phyloP scores from a whole-genome alignment of 108 stramenopile species.

The Nitzschia sp. region DNA sequence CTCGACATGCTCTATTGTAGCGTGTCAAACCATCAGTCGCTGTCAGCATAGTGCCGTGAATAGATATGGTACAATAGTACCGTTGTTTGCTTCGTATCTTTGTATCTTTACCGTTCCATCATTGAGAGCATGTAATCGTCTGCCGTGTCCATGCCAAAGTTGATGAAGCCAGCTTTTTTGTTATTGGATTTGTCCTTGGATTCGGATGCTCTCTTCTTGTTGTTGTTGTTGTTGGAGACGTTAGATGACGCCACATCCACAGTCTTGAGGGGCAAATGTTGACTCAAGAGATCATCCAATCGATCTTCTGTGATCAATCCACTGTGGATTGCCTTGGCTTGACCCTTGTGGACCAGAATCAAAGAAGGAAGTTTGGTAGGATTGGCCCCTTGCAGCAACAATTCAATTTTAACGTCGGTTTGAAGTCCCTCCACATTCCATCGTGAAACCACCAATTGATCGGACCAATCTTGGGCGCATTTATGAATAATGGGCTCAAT shows the following conservation, averaged over 20 bases:
- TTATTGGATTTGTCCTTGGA: not conserved
- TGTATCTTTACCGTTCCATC: not conserved
- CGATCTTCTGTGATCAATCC: conserved; percentile 47
- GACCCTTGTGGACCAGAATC: conserved; percentile 45
- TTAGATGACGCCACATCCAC: not conserved
- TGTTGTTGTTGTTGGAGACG: not conserved
- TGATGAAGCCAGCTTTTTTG: not conserved
- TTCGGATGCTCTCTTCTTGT: not conserved
- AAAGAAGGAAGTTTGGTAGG: conserved; percentile 59
- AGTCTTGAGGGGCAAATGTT: conserved; percentile 24
- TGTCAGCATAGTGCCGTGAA: too few relatives aligned
- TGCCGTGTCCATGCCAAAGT: not conserved
- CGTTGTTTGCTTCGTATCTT: too few relatives aligned
- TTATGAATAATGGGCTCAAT: conserved; percentile 58
- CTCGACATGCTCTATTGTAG: too few relatives aligned
- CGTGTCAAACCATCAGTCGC: too few relatives aligned
- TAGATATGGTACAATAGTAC: too few relatives aligned
- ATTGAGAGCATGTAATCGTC: conserved; percentile 27
- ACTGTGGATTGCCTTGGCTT: conserved; percentile 32
- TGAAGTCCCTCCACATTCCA: conserved; percentile 59
- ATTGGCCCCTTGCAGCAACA: conserved; percentile 59
- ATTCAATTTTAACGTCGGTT: conserved; percentile 59
- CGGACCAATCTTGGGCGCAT: conserved; percentile 43
- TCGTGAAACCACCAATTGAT: conserved; percentile 49
- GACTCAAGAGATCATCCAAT: conserved; percentile 53